These are phyloP conservation scores for Pseudoturritis turrita DNA, from an alignment of 345 rosid genomes.

Conservation along the genomic window DNA sequence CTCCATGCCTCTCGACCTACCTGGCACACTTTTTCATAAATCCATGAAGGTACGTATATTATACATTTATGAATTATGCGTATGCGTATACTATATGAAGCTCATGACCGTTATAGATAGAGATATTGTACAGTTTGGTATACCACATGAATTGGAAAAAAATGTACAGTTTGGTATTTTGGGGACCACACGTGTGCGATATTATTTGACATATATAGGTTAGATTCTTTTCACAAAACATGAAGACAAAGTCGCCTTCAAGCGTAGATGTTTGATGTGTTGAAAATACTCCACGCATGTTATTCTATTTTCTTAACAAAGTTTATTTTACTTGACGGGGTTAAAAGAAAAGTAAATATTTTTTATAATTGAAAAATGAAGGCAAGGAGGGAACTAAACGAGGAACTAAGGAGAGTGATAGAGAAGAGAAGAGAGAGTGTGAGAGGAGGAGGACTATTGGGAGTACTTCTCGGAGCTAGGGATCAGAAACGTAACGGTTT, in stretches of 20 bases:
- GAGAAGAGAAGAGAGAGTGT: conserved; percentile 54
- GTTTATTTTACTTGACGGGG: too few species aligned
- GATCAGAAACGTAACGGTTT: conserved; percentile 42
- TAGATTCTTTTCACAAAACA: conserved; percentile 28
- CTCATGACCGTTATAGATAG: not conserved
- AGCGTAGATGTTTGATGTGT: conserved; percentile 3
- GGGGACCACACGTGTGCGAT: conserved; percentile 14
- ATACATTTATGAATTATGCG: not conserved
- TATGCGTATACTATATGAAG: not conserved
- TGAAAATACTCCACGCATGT: not conserved
- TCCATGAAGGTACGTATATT: conserved; percentile 62
- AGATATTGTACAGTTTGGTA: not conserved
- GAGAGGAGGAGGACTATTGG: conserved; percentile 56
- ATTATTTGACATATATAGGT: conserved; percentile 12
- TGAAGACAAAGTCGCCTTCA: conserved; percentile 12
- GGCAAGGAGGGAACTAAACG: conserved; percentile 69
- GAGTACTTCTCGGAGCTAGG: conserved; percentile 49
- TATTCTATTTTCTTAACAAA: not conserved
- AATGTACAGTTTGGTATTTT: not conserved
- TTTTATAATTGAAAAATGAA: conserved; percentile 13
- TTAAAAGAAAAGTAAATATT: too few species aligned
- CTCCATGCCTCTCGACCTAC: conserved; percentile 88
- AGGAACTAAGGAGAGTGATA: conserved; percentile 52
- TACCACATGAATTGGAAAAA: conserved; percentile 22
- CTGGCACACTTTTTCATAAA: conserved; percentile 73